Evolutionary conservation across 1,284 basidiomycete genomes (phyloP).

Genomic region (Ganoderma meredithae): DNA sequence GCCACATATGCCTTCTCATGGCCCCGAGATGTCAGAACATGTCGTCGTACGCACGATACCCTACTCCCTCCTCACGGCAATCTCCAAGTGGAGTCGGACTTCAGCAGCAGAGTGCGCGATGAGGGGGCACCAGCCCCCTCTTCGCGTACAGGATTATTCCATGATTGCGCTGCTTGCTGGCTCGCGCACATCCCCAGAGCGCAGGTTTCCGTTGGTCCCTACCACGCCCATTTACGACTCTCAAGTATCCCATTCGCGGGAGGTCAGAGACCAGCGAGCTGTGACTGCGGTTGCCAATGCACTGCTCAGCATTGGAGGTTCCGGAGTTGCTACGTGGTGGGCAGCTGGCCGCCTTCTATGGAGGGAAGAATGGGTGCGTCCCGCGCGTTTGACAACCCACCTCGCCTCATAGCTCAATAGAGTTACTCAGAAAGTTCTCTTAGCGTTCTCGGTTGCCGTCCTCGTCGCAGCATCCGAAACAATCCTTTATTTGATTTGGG

Average conservation of each 20-base stretch:
- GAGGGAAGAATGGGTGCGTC: slow-evolving; percentile 75
- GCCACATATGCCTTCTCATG: not conserved
- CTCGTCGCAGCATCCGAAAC: slow-evolving; percentile 73
- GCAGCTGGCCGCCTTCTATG: slow-evolving; percentile 68
- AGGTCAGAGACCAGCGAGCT: slow-evolving; percentile 63
- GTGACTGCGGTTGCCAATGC: slow-evolving; percentile 76
- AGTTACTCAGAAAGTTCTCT: slow-evolving; percentile 60
- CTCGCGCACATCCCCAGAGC: slow-evolving; percentile 74
- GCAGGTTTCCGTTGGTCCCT: slow-evolving; percentile 57
- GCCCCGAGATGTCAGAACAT: not conserved
- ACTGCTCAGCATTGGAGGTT: slow-evolving; percentile 69
- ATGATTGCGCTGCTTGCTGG: slow-evolving; percentile 83
- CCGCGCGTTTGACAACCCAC: not conserved
- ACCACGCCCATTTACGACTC: slow-evolving; percentile 53
- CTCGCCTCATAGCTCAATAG: too few relatives aligned
- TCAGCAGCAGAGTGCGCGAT: slow-evolving; percentile 54
- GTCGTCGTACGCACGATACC: slow-evolving; percentile 54
- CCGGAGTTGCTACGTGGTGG: slow-evolving; percentile 75
- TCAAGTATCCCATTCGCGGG: slow-evolving; percentile 48
- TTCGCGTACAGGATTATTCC: slow-evolving; percentile 62
- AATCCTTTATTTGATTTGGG: slow-evolving; percentile 76
- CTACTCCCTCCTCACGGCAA: slow-evolving; percentile 60
- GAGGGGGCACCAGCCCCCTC: slow-evolving; percentile 47
- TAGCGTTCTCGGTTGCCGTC: slow-evolving; percentile 64
- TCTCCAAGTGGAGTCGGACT: slow-evolving; percentile 75